phyloP scores from a whole-genome alignment of 106 monocot species.

The Gastrodia elata region DNA sequence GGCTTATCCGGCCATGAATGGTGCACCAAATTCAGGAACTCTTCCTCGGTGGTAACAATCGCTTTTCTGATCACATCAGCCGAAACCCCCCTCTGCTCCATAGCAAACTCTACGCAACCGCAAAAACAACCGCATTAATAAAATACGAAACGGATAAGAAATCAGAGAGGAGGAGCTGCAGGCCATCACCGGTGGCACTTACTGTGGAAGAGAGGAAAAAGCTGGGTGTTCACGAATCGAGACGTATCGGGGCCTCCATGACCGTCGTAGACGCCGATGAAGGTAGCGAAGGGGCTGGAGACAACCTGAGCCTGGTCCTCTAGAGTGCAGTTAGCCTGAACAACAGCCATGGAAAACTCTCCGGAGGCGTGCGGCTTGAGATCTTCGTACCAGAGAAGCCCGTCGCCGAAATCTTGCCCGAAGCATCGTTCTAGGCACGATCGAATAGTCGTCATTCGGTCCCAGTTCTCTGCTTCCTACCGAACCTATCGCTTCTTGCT shows the following conservation, averaged over 20 bases:
- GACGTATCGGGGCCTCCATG: slow-evolving; percentile 42
- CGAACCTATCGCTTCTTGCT: not conserved
- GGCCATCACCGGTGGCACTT: not conserved
- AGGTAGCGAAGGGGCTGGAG: slow-evolving; percentile 26
- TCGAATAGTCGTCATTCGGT: slow-evolving; percentile 2
- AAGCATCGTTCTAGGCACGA: slow-evolving; percentile 7
- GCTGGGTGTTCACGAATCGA: slow-evolving; percentile 32
- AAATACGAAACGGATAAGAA: not conserved
- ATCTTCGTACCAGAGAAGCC: slow-evolving; percentile 29
- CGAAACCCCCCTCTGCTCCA: slow-evolving; percentile 50
- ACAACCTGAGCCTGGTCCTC: slow-evolving; percentile 44
- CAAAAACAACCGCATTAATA: not conserved
- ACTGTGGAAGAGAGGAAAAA: slow-evolving; percentile 36
- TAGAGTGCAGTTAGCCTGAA: slow-evolving; percentile 29
- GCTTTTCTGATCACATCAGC: slow-evolving; percentile 48
- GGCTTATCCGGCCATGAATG: slow-evolving; percentile 27
- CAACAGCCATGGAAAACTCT: slow-evolving; percentile 42
- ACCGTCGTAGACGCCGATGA: slow-evolving; percentile 42
- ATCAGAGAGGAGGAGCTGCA: not conserved
- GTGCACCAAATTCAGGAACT: slow-evolving; percentile 40
- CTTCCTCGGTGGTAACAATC: slow-evolving; percentile 53
- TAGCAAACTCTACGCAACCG: slow-evolving; percentile 22
- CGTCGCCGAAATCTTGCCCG: slow-evolving; percentile 10
- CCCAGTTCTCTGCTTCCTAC: not conserved
- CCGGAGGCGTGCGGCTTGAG: slow-evolving; percentile 33